Base-by-base conservation (phyloP, 176 grass and related monocot genomes). In the Oryza rufipogon region DNA sequence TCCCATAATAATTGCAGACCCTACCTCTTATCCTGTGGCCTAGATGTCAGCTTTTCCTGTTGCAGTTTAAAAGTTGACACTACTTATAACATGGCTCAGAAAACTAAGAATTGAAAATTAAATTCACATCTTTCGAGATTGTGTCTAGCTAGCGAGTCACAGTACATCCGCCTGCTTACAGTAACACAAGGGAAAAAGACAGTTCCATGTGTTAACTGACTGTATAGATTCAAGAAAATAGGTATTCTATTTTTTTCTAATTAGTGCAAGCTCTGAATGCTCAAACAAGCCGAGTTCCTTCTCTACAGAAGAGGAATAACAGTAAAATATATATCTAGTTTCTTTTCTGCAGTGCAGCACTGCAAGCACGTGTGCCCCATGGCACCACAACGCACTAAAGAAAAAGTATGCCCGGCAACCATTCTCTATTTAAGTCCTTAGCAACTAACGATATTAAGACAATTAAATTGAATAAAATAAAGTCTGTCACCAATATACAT, bases 61-160 rank as follows among this genome's bases (percentile, higher is more conserved):
- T 54, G 46, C 44, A 38, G 65, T 34, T 69, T 17, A 54, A 69
- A 68, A 80, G 65, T 36, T 52, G 64, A 80, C 49, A 69, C 20
- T 6, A 12, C 19, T 69, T 54, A 48, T 25, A 52, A 22, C 25
- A 9, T 41, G 13, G 32, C 16, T 58, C 8, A 66, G 30, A 9
- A 51, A 65, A 23, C 26, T 38, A 42, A 7, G 28, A 64, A 34
- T 81, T 23, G 5, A 74, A 81, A 64, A 70, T 10, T 46, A 81
- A 64, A 70, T 10, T 46, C 3, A 10, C 26, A 69, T 60, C 0
- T 63, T 70, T 61, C n/a, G 61, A 33, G 8, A 61, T 81, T 75
- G 6, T 47, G 49, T 74, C 34, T 66, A 67, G 66, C 61, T 19
- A 7, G 16, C 11, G 0, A 73, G 76, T 71, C 17, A 71, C 15